These are phyloP conservation scores for Stachybotrys chlorohalonatus DNA, from an alignment of 2,329 filamentous ascomycete genomes.

Conservation along the genomic window DNA sequence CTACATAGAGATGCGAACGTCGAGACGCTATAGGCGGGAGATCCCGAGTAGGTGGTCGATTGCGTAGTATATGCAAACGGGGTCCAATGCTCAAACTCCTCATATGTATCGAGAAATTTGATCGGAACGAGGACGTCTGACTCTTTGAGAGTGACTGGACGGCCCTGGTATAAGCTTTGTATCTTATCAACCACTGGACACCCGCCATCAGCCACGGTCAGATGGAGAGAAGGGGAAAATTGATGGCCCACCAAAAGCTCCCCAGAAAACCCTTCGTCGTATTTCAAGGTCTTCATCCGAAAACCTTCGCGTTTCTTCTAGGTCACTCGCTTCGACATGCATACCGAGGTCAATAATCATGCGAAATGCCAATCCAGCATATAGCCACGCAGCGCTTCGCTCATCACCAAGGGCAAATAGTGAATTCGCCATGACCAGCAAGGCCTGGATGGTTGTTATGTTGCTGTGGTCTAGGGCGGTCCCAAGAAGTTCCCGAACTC, in stretches of 20 bases:
- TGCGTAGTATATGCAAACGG: constrained; percentile 30
- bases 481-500: constrained; percentile 36
- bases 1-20: constrained; percentile 31
- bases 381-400: constrained; percentile 45
- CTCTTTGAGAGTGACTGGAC: constrained; percentile 30
- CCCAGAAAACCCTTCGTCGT: constrained; percentile 35
- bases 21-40: constrained; percentile 31
- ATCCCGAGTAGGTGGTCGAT: constrained; percentile 17
- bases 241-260: constrained; percentile 23
- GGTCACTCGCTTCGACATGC: constrained; percentile 28
- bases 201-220: not conserved
- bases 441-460: constrained; percentile 44
- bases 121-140: constrained; percentile 36
- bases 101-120: constrained; percentile 37
- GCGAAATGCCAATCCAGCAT: constrained; percentile 46
- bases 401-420: constrained; percentile 41
- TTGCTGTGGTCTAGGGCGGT: constrained; percentile 35
- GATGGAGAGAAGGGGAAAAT: not conserved
- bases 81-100: constrained; percentile 44
- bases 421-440: constrained; percentile 41
- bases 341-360: constrained; percentile 47
- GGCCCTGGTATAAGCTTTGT: constrained; percentile 46
- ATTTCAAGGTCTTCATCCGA: constrained; percentile 36
- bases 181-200: constrained; percentile 35
- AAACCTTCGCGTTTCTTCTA: constrained; percentile 16